Evolutionary conservation across 257 asterid genomes (phyloP).

Genomic region (Perilla frutescens): DNA sequence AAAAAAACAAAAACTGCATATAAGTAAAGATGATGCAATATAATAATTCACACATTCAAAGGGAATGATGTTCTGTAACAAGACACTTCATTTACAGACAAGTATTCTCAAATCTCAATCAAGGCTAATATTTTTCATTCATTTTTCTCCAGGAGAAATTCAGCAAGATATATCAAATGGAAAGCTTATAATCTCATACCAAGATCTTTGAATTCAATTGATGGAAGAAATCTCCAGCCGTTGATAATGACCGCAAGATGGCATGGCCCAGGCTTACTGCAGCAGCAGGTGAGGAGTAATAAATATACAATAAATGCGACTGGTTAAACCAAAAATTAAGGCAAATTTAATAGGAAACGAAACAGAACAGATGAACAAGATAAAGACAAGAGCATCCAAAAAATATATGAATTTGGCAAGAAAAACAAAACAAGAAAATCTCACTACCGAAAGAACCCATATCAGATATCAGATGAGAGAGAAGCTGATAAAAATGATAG

Average conservation of each 20-base stretch:
- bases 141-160: background rate
- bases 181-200: background rate
- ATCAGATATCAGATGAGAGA: background rate
- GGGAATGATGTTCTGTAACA: background rate
- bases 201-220: background rate
- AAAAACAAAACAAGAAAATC: background rate
- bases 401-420: background rate
- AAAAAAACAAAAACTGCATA: background rate
- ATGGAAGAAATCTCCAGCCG: constrained; percentile 13
- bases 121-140: background rate
- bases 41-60: too few relatives aligned
- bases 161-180: background rate
- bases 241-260: constrained; percentile 6
- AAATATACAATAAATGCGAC: constrained; percentile 26
- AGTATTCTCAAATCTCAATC: background rate
- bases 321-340: background rate
- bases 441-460: constrained; percentile 19
- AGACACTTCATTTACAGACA: background rate
- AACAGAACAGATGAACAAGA: constrained; percentile 3
- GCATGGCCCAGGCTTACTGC: constrained; percentile 21
- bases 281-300: constrained; percentile 27
- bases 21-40: background rate
- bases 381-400: background rate
- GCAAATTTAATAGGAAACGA: background rate
- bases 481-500: background rate